Conservation (phyloP, 306 rosid genomes). For the Trifolium dubium region DNA sequence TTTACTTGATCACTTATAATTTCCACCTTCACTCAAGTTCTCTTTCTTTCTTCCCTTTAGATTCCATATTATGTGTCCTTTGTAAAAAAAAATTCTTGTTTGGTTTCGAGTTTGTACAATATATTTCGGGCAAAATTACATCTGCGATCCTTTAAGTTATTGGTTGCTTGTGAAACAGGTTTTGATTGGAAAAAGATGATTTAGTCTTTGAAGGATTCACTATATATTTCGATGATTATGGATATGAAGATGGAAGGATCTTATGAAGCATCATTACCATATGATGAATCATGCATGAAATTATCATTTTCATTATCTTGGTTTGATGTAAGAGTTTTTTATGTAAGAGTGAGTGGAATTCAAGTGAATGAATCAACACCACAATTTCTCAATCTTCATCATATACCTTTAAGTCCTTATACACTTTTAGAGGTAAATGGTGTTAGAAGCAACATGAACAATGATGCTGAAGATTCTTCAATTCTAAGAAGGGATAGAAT, state of each 20-base stretch:
- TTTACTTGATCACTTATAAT: background rate
- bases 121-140: background rate
- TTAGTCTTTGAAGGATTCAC: constrained; percentile 33
- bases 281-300: constrained; percentile 59
- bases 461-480: constrained; percentile 69
- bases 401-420: constrained; percentile 76
- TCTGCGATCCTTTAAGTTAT: background rate
- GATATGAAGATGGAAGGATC: constrained; percentile 74
- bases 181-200: constrained; percentile 44
- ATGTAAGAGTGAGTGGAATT: constrained; percentile 75
- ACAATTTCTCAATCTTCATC: constrained; percentile 66
- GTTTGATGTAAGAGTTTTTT: constrained; percentile 91
- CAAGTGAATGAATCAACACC: constrained; percentile 78
- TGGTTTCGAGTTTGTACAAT: background rate
- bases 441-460: constrained; percentile 65
- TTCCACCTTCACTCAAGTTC: constrained; percentile 34
- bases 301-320: constrained; percentile 61
- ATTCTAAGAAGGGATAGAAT: constrained; percentile 87
- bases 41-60: background rate
- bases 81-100: background rate
- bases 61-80: constrained; percentile 13
- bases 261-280: constrained; percentile 50
- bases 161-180: constrained; percentile 45
- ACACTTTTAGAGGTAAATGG: constrained; percentile 90
- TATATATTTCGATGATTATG: constrained; percentile 43